A percentile compares a stretch with the other conserved stretches of the same genome.
Evolutionary conservation across 495 filamentous ascomycete genomes (phyloP).

Genomic region (Amphirosellinia nigrospora): DNA sequence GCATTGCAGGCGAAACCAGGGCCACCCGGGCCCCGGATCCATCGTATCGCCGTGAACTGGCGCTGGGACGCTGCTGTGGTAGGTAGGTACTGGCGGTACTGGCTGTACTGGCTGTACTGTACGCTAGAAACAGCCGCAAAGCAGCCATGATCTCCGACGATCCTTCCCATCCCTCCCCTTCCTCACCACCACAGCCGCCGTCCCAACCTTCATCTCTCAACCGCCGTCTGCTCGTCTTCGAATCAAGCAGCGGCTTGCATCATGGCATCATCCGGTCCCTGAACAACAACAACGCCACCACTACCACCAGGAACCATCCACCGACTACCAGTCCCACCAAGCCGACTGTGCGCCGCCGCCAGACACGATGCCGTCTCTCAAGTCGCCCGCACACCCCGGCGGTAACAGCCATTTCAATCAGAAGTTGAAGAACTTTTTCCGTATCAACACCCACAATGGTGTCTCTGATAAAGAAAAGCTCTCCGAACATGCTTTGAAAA

Average conservation of each 20-base stretch:
- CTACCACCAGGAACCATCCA: no score
- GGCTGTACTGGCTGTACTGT: background rate
- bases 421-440: conserved; percentile 96
- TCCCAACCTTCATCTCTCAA: conserved; percentile 34
- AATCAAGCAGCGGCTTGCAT: conserved; percentile 39
- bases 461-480: conserved; percentile 49
- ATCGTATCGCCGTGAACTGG: conserved; percentile 12
- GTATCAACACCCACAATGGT: conserved; percentile 74
- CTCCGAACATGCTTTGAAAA: conserved; percentile 47
- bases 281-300: conserved; percentile 32
- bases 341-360: background rate
- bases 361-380: conserved; percentile 39
- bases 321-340: conserved; percentile 13
- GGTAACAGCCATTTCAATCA: conserved; percentile 74
- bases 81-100: background rate
- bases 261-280: conserved; percentile 43
- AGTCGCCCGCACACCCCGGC: conserved; percentile 44
- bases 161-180: conserved; percentile 26
- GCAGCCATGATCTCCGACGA: conserved; percentile 27
- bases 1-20: background rate
- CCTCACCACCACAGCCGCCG: conserved; percentile 27
- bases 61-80: background rate
- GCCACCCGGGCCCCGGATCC: background rate
- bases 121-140: conserved; percentile 22
- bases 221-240: conserved; percentile 35